Evolutionary conservation across 352 stramenopile genomes (phyloP), one percentile per base, ranked within the genome.

Genomic region (Globisporangium nagaii): DNA sequence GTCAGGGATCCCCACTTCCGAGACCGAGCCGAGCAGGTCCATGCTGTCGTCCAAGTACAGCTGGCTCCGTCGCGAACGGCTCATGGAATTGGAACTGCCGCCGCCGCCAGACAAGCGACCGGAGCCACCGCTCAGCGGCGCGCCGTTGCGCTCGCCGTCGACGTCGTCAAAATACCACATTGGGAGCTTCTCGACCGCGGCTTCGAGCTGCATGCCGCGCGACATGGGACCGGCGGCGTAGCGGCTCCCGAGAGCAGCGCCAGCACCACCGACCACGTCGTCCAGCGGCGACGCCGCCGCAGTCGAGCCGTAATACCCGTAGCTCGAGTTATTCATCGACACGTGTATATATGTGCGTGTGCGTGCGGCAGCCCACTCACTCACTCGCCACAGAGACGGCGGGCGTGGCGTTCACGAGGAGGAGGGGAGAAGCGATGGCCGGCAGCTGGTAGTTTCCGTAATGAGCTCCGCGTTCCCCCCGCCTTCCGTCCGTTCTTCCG

Each of bases 131-230:
- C 36, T 42, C 36, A 42, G n/a, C 8, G 36, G 36, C 50, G 40
- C 37, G 40, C 46, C 28, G 41, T 43, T 35, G 64, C 35, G 30
- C 34, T 35, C 31, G 56, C 45, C 53, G 53, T 72, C 40, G 57
- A 61, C 62, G 31, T 65, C 51, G 27, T 66, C 73, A 59, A 90
- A 88, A 56, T 84, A 87, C 75, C 75, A 87, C 27, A 73, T 63
- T 1, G 79, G 75, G 24, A 90, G 60, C 60, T 68, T 78, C 42
- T 90, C 79, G 12, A 90, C 73, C 10, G 69, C 80, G 10, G 70
- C 77, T 50, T 90, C 80, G 46, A 90, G 75, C 53, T 87, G 73
- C 46, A 70, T 66, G 42, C 77, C 77, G 36, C 80, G 77, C 9
- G 77, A 85, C 28, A 74, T 61, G 19, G 69, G 25, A 11, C 37